phyloP scores from a whole-genome alignment of 192 early-diverging fungal species.

The Backusella tuberculispora region DNA sequence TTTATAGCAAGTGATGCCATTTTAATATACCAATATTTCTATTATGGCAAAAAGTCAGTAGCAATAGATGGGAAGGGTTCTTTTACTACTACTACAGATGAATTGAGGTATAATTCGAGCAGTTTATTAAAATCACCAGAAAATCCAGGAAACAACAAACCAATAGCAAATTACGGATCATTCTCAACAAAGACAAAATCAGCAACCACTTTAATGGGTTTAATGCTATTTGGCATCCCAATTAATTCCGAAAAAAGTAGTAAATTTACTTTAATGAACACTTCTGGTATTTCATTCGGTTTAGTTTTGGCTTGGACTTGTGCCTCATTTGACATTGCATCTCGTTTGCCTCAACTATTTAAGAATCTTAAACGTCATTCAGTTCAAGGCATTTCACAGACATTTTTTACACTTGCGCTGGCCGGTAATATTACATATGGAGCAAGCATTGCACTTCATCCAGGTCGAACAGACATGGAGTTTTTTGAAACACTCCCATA shows the following conservation, averaged over 20 bases:
- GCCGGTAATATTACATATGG: conserved; percentile 69
- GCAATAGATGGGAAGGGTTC: not conserved
- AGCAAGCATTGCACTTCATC: conserved; percentile 49
- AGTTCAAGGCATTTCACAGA: conserved; percentile 69
- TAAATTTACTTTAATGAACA: not conserved
- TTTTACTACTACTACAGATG: too few species aligned
- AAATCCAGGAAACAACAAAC: too few species aligned
- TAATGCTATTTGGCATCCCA: conserved; percentile 18
- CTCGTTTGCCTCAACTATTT: conserved; percentile 76
- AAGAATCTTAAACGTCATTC: conserved; percentile 63
- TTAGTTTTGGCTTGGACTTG: conserved; percentile 69
- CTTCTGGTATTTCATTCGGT: conserved; percentile 39
- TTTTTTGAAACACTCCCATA: conserved; percentile 46
- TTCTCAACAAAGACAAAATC: not conserved
- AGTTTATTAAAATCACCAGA: not conserved
- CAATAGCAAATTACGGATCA: not conserved
- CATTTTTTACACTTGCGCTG: conserved; percentile 69
- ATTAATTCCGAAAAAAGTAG: not conserved
- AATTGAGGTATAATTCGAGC: too few species aligned
- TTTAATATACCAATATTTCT: not conserved
- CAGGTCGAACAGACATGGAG: conserved; percentile 26
- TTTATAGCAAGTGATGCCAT: not conserved
- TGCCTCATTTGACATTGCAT: conserved; percentile 63
- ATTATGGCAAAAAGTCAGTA: not conserved
- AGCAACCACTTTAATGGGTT: not conserved